A percentile compares a stretch with the other conserved stretches of the same genome.
Conservation (phyloP, 2,329 filamentous ascomycete genomes). For the Colletotrichum gigasporum region DNA sequence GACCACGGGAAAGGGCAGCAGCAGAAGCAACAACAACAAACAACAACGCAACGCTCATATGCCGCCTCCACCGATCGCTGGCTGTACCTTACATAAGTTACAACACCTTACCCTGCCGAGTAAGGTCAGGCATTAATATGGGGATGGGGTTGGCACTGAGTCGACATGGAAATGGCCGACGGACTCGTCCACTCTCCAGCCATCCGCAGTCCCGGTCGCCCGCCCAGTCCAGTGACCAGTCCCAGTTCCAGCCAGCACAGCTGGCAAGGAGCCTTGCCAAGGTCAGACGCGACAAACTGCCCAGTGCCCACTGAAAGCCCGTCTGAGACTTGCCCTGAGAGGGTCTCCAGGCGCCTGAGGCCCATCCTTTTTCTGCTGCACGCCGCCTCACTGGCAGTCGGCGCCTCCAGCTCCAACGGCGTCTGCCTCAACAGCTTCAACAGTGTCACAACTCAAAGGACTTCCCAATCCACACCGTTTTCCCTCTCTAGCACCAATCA, state of each 20-base stretch:
- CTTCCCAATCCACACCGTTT: slow-evolving; percentile 18
- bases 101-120: slow-evolving; percentile 9
- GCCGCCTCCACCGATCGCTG: slow-evolving; percentile 1
- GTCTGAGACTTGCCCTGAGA: neutral
- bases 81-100: slow-evolving; percentile 27
- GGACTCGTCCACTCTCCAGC: slow-evolving; percentile 16
- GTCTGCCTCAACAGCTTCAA: slow-evolving; percentile 18
- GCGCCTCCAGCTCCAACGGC: neutral
- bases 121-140: slow-evolving; percentile 13
- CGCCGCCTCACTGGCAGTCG: neutral
- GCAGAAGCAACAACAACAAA: slow-evolving; percentile 14
- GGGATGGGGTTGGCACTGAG: neutral
- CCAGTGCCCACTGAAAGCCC: slow-evolving; percentile 1
- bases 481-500: slow-evolving; percentile 23
- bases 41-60: neutral
- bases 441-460: slow-evolving; percentile 19
- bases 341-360: neutral
- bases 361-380: neutral
- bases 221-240: too few relatives aligned
- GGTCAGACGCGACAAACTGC: slow-evolving; percentile 9
- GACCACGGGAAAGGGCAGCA: neutral
- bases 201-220: slow-evolving; percentile 1
- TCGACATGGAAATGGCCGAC: slow-evolving; percentile 17
- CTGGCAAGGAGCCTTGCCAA: slow-evolving; percentile 19
- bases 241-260: neutral